Conservation (phyloP, 1,284 basidiomycete species). For the Cutaneotrichosporon curvatum region DNA sequence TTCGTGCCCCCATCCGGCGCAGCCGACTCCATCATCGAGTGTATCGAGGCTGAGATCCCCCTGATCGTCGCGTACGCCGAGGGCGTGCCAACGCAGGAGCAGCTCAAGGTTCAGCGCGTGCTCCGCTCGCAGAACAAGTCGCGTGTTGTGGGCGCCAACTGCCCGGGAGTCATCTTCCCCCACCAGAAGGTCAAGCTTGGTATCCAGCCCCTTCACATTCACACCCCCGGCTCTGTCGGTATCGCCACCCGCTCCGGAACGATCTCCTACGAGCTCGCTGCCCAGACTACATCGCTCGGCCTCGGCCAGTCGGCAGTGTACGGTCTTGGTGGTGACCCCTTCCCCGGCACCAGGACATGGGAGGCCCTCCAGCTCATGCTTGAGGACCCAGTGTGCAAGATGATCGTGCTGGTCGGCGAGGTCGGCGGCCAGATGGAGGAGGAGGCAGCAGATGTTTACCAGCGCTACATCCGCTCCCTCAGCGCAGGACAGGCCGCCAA, state of each 20-base stretch:
- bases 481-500: slow-evolving; percentile 53
- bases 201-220: slow-evolving; percentile 92
- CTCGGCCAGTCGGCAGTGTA: slow-evolving; percentile 88
- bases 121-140: slow-evolving; percentile 85
- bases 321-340: slow-evolving; percentile 94
- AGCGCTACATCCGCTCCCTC: slow-evolving; percentile 61
- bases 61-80: slow-evolving; percentile 90
- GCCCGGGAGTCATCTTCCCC: slow-evolving; percentile 85
- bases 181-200: slow-evolving; percentile 89
- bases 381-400: slow-evolving; percentile 70
- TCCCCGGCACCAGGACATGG: slow-evolving; percentile 65
- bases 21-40: slow-evolving; percentile 86
- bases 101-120: slow-evolving; percentile 70
- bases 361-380: slow-evolving; percentile 91
- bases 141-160: slow-evolving; percentile 79
- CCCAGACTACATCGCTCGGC: slow-evolving; percentile 86
- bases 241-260: slow-evolving; percentile 95
- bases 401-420: slow-evolving; percentile 91
- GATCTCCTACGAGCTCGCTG: slow-evolving; percentile 68
- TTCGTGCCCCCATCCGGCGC: slow-evolving; percentile 47
- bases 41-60: slow-evolving; percentile 87
- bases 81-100: slow-evolving; percentile 60
- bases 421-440: slow-evolving; percentile 90
- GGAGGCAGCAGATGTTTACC: slow-evolving; percentile 90
- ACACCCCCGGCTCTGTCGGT: slow-evolving; percentile 77